Conservation (phyloP, 805 yeast genomes). For the Ogataea thermomethanolica region DNA sequence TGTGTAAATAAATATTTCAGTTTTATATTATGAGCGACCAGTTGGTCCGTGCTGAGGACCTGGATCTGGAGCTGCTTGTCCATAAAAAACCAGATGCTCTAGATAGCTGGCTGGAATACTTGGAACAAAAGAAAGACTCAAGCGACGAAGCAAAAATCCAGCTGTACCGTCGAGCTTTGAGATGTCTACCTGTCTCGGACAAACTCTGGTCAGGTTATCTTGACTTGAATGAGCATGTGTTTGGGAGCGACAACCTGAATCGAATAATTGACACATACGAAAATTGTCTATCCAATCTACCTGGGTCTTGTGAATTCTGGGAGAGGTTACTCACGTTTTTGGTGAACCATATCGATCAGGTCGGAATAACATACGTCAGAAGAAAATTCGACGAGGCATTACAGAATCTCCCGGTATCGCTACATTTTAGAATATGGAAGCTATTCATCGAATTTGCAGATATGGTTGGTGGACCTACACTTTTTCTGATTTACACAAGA, state of each 20-base stretch:
- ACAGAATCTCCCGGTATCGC: slow-evolving; percentile 44
- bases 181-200: slow-evolving; percentile 41
- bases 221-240: slow-evolving; percentile 32
- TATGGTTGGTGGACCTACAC: slow-evolving; percentile 39
- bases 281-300: slow-evolving; percentile 40
- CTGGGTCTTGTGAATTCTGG: slow-evolving; percentile 52
- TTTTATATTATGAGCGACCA: not conserved
- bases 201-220: slow-evolving; percentile 55
- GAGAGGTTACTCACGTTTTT: slow-evolving; percentile 44
- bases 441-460: slow-evolving; percentile 49
- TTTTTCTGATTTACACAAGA: slow-evolving; percentile 33
- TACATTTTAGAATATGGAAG: slow-evolving; percentile 55
- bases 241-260: slow-evolving; percentile 1
- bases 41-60: slow-evolving; percentile 25
- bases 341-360: slow-evolving; percentile 24
- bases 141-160: slow-evolving; percentile 37
- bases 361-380: slow-evolving; percentile 38
- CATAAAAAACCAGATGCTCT: slow-evolving; percentile 33
- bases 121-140: slow-evolving; percentile 30
- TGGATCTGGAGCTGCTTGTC: slow-evolving; percentile 36
- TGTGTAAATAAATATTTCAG: slow-evolving; percentile 2
- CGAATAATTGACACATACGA: slow-evolving; percentile 38
- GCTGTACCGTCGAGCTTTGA: slow-evolving; percentile 51
- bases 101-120: slow-evolving; percentile 46
- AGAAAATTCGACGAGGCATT: slow-evolving; percentile 49